Percentiles rank a stretch among this genome's conserved stretches.
Evolutionary conservation across 2,329 filamentous ascomycete genomes (phyloP).

Genomic region (Colletotrichum sp.): DNA sequence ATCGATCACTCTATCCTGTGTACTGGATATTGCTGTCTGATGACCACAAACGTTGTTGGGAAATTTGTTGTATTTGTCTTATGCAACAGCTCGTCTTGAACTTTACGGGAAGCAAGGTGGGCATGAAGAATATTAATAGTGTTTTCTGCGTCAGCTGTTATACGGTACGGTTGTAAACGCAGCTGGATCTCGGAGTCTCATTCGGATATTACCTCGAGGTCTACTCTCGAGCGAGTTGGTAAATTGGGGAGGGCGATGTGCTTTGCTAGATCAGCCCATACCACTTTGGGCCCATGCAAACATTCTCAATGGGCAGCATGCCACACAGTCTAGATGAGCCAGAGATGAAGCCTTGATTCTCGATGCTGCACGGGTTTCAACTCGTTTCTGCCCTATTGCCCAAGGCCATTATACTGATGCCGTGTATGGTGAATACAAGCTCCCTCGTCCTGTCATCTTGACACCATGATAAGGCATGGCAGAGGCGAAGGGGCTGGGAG

Average conservation of each 20-base stretch:
- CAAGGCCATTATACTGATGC: neutral
- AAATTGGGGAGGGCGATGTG: neutral
- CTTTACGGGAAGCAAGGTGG: neutral
- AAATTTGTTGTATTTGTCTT: neutral
- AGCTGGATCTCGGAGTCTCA: neutral
- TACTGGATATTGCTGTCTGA: neutral
- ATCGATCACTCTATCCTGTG: neutral
- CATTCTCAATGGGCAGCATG: neutral
- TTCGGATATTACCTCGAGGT: neutral
- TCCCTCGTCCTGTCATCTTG: neutral
- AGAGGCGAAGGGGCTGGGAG: neutral
- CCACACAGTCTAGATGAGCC: neutral
- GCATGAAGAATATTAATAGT: neutral
- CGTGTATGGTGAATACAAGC: neutral
- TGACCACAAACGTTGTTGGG: neutral
- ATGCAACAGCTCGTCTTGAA: neutral
- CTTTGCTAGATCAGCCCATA: neutral
- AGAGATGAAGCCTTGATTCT: neutral
- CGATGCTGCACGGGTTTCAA: neutral
- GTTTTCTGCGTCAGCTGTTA: neutral
- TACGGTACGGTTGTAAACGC: neutral
- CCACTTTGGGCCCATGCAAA: neutral
- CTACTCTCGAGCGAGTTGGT: neutral
- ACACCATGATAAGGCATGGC: neutral
- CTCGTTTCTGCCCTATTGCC: neutral